Conservation (phyloP, 2,329 filamentous ascomycete species). For the Penicillium paneum region DNA sequence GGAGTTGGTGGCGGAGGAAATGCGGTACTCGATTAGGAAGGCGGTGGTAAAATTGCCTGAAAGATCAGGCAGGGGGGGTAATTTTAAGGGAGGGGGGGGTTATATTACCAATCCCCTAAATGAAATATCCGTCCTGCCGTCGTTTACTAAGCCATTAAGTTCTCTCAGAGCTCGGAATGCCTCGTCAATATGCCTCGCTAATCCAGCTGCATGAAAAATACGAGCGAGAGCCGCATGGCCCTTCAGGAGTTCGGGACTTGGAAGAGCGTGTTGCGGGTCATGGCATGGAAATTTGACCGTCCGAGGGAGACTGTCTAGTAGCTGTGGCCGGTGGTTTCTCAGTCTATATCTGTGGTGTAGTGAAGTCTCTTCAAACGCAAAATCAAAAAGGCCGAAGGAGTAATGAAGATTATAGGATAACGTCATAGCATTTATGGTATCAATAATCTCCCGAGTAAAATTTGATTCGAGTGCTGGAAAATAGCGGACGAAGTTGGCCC, state of each 20-base stretch:
- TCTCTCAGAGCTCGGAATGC: not conserved
- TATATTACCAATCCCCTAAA: too few species aligned
- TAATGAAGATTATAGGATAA: not conserved
- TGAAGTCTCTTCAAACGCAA: not conserved
- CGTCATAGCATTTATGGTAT: not conserved
- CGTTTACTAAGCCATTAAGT: not conserved
- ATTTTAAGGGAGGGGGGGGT: too few species aligned
- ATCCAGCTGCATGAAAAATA: slow-evolving; percentile 3
- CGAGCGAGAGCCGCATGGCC: not conserved
- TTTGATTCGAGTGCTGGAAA: too few species aligned
- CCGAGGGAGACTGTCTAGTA: not conserved
- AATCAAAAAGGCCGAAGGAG: not conserved
- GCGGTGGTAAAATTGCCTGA: too few species aligned
- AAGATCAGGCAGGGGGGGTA: too few species aligned
- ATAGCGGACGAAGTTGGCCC: too few species aligned
- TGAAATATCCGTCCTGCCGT: not conserved
- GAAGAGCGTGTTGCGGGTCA: too few species aligned
- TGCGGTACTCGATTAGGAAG: too few species aligned
- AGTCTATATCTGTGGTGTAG: not conserved
- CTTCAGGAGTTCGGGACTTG: not conserved
- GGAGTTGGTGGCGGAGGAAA: too few species aligned
- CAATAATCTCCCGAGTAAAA: too few species aligned
- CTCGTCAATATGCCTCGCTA: not conserved
- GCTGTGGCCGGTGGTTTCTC: not conserved
- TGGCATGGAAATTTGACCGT: not conserved